Conservation (phyloP, 371 early-diverging fungal species). For the Fennellomyces sp. region DNA sequence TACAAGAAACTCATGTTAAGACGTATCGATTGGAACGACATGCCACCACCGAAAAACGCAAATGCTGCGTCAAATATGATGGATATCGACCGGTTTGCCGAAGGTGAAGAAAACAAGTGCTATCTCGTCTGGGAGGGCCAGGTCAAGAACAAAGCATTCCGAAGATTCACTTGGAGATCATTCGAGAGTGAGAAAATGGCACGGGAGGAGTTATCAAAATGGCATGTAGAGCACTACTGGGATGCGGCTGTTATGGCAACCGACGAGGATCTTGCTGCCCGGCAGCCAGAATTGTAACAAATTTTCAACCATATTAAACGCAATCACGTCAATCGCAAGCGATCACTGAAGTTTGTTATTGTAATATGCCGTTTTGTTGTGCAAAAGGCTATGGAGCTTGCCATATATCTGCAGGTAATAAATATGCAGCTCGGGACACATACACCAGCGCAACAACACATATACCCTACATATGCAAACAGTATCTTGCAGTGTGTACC, state of each 20-base stretch:
- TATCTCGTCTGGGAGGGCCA: constrained; percentile 93
- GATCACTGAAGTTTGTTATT: too few species aligned
- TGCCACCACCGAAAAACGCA: constrained; percentile 48
- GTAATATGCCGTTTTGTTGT: too few species aligned
- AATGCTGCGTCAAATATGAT: constrained; percentile 33
- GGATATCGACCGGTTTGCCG: constrained; percentile 35
- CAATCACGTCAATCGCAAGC: too few species aligned
- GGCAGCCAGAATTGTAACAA: constrained; percentile 36
- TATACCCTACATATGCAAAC: too few species aligned
- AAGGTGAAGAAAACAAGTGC: constrained; percentile 75
- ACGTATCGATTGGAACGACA: constrained; percentile 91
- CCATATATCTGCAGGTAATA: too few species aligned
- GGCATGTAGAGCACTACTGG: constrained; percentile 83
- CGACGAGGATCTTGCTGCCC: constrained; percentile 43
- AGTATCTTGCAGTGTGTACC: too few species aligned
- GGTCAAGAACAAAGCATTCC: constrained; percentile 75
- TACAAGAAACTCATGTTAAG: constrained; percentile 96
- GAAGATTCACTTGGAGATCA: constrained; percentile 72
- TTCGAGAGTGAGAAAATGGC: constrained; percentile 80
- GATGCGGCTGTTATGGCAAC: constrained; percentile 62
- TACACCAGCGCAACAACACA: too few species aligned
- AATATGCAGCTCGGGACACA: too few species aligned
- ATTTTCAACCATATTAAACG: too few species aligned
- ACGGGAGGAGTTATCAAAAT: constrained; percentile 69
- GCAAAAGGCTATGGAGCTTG: too few species aligned